Conservation (phyloP, 306 rosid species). For the Prunus davidiana region DNA sequence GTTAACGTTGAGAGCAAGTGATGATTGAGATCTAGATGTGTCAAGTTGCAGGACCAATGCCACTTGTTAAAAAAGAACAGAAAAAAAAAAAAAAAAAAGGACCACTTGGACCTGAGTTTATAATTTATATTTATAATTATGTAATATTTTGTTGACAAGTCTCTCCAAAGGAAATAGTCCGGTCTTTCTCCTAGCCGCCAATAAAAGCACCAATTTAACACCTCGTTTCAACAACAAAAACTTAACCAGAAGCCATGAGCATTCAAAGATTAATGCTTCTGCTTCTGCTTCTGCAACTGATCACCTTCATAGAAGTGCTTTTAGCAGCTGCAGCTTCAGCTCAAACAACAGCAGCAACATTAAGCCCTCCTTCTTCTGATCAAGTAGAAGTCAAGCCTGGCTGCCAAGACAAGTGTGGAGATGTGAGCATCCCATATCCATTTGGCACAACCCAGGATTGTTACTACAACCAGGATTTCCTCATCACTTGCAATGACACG, state of each 20-base stretch:
- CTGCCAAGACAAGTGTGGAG: slow-evolving; percentile 34
- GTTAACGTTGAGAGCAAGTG: too few species aligned
- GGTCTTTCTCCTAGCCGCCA: background rate
- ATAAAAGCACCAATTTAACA: background rate
- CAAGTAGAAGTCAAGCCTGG: slow-evolving; percentile 3
- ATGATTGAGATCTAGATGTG: too few species aligned
- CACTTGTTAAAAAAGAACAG: too few species aligned
- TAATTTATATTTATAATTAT: too few species aligned
- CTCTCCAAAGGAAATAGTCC: too few species aligned
- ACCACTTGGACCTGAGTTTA: too few species aligned
- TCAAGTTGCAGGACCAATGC: too few species aligned
- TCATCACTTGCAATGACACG: slow-evolving; percentile 4
- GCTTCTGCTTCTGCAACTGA: background rate
- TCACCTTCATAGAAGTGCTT: background rate
- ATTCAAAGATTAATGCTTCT: too few species aligned
- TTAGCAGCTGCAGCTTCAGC: background rate
- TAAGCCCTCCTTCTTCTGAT: background rate
- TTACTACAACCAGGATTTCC: background rate
- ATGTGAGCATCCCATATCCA: slow-evolving; percentile 44
- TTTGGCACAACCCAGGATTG: slow-evolving; percentile 29
- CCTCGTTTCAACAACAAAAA: background rate
- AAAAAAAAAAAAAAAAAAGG: too few species aligned
- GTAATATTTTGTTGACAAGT: too few species aligned
- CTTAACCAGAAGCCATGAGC: too few species aligned
- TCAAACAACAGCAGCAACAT: background rate